These are phyloP conservation scores for Lachancea meyersii DNA, from an alignment of 805 yeast species.

Conservation along the genomic window DNA sequence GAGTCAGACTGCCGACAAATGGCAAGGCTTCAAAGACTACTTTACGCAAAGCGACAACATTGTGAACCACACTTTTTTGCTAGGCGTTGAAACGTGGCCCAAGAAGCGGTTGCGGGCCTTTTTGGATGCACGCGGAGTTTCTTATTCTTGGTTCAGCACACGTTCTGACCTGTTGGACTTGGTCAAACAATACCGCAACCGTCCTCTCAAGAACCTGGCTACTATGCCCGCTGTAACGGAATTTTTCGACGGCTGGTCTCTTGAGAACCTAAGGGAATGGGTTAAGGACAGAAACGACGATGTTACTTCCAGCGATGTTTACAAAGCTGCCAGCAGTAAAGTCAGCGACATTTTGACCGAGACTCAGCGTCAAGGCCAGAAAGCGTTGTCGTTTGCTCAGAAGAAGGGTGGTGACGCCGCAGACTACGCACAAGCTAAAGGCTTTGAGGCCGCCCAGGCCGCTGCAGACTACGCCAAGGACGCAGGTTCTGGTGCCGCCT, in stretches of 20 bases:
- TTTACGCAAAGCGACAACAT: slow-evolving; percentile 28
- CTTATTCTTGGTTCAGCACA: slow-evolving; percentile 37
- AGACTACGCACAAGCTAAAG: slow-evolving; percentile 4
- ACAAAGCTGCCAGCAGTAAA: slow-evolving; percentile 16
- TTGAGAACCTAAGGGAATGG: slow-evolving; percentile 39
- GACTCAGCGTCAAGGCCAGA: slow-evolving; percentile 6
- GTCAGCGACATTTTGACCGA: slow-evolving; percentile 12
- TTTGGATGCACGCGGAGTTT: slow-evolving; percentile 37
- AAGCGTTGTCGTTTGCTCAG: slow-evolving; percentile 10
- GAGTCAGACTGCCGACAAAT: slow-evolving; percentile 16
- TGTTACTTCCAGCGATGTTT: slow-evolving; percentile 22
- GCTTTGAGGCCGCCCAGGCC: slow-evolving; percentile 6
- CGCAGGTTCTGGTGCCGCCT: slow-evolving; percentile 10
- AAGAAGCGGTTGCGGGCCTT: slow-evolving; percentile 40
- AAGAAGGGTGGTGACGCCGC: slow-evolving; percentile 7
- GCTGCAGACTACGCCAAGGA: slow-evolving; percentile 11
- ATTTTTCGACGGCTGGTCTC: slow-evolving; percentile 37
- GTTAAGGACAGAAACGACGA: slow-evolving; percentile 30
- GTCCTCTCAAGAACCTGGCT: slow-evolving; percentile 31
- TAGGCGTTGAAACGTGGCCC: slow-evolving; percentile 44
- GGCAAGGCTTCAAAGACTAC: slow-evolving; percentile 17
- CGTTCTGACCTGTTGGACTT: slow-evolving; percentile 36
- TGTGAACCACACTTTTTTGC: slow-evolving; percentile 41
- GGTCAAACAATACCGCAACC: slow-evolving; percentile 36
- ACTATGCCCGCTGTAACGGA: slow-evolving; percentile 16